Conservation (phyloP, 202 grass and related monocot species). For the Panicum virgatum region DNA sequence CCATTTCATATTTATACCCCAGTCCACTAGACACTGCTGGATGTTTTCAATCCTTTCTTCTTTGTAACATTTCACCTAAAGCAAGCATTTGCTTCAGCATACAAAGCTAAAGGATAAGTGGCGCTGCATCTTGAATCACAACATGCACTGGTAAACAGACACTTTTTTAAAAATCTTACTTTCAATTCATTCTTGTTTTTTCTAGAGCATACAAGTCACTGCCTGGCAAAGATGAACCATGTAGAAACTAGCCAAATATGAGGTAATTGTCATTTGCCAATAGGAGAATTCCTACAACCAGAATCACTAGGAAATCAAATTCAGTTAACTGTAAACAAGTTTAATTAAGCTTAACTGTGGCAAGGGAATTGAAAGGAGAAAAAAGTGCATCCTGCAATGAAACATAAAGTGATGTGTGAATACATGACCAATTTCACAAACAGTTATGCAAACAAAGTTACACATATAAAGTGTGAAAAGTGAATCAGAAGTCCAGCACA, state of each 20-base stretch:
- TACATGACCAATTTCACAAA: not conserved
- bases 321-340: conserved; percentile 5
- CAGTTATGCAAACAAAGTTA: conserved; percentile 23
- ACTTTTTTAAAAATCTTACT: conserved; percentile 5
- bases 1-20: conserved; percentile 15
- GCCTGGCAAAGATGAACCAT: not conserved
- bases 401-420: conserved; percentile 1
- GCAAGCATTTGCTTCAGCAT: conserved; percentile 48
- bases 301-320: conserved; percentile 54
- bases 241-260: conserved; percentile 51
- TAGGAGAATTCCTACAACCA: conserved; percentile 34
- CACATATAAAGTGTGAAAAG: conserved; percentile 22
- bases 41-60: conserved; percentile 40
- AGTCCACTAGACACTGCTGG: conserved; percentile 49
- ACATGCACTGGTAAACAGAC: not conserved
- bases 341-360: conserved; percentile 44
- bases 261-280: conserved; percentile 43
- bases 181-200: conserved; percentile 46
- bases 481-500: conserved; percentile 24
- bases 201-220: conserved; percentile 47
- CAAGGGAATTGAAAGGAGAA: not conserved
- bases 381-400: not conserved
- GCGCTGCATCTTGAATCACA: conserved; percentile 12
- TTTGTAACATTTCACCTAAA: conserved; percentile 46
- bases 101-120: conserved; percentile 26